Percentiles rank a stretch among this genome's conserved stretches.
Evolutionary conservation across 257 asterid genomes (phyloP).

Genomic region (Nicotiana obtusifolia): DNA sequence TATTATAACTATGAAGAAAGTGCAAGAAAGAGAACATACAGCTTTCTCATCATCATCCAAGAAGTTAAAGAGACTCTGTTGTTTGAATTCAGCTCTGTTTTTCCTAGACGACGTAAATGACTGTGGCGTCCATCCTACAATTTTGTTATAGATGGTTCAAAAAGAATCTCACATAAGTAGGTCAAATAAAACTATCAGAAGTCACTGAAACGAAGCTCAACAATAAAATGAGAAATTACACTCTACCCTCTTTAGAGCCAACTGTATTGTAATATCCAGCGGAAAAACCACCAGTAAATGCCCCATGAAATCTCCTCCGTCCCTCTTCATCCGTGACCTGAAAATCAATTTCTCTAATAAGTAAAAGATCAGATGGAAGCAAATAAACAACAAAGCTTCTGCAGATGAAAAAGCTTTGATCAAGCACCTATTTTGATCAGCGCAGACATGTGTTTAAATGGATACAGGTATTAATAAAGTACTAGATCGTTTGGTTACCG

Average conservation of each 20-base stretch:
- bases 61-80: conserved; percentile 60
- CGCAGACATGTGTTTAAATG: background rate
- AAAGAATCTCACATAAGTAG: background rate
- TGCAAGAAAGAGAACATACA: conserved; percentile 38
- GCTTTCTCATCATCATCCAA: conserved; percentile 92
- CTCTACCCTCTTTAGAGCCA: conserved; percentile 87
- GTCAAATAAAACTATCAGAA: background rate
- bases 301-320: conserved; percentile 96
- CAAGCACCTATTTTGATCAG: background rate
- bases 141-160: background rate
- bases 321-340: conserved; percentile 96
- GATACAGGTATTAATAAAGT: background rate
- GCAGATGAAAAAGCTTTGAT: background rate
- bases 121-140: conserved; percentile 89
- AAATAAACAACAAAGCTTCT: background rate
- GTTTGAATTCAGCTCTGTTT: conserved; percentile 65
- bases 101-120: conserved; percentile 86
- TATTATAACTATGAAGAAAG: conserved; percentile 6
- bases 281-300: conserved; percentile 89
- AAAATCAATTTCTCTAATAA: background rate
- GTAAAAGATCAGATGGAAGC: background rate
- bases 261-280: conserved; percentile 87
- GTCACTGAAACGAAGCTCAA: conserved; percentile 1
- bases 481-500: background rate
- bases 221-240: conserved; percentile 11